phyloP scores from a whole-genome alignment of 441 rosid species.

The Macaranga tanarius region DNA sequence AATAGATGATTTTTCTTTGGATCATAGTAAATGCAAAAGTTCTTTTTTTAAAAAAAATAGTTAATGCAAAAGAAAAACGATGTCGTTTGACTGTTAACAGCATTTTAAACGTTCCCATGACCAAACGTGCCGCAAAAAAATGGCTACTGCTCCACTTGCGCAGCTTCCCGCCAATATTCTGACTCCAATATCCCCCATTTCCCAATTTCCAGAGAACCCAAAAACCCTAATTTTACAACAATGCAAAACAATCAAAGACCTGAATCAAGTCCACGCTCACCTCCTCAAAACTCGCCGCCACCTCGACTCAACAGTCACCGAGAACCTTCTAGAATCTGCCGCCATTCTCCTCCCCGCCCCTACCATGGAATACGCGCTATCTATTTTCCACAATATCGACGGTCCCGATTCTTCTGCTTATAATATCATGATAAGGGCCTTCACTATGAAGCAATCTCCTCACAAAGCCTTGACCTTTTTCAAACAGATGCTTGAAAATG shows the following conservation, averaged over 20 bases:
- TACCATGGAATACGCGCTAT: slow-evolving; percentile 35
- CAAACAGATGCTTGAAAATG: slow-evolving; percentile 25
- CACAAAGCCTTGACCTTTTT: slow-evolving; percentile 28
- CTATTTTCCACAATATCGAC: slow-evolving; percentile 28
- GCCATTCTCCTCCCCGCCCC: slow-evolving; percentile 30
- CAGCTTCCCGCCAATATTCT: slow-evolving; percentile 19
- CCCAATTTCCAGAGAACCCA: slow-evolving; percentile 34
- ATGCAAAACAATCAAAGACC: slow-evolving; percentile 36
- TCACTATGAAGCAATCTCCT: slow-evolving; percentile 29
- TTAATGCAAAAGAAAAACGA: background rate
- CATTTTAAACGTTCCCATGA: background rate
- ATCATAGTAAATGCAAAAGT: too few species aligned
- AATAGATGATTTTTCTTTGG: too few species aligned
- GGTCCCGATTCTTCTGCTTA: slow-evolving; percentile 32
- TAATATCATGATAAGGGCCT: slow-evolving; percentile 41
- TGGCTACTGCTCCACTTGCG: slow-evolving; percentile 11
- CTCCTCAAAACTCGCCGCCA: slow-evolving; percentile 40
- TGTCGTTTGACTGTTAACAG: background rate
- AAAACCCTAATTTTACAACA: slow-evolving; percentile 29
- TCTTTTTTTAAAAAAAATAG: too few species aligned
- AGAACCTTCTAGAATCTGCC: slow-evolving; percentile 38
- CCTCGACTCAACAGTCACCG: slow-evolving; percentile 28
- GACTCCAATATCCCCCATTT: slow-evolving; percentile 15
- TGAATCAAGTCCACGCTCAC: slow-evolving; percentile 31
- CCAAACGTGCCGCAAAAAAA: background rate